phyloP scores from a whole-genome alignment of 345 rosid genomes.

The Brassica carinata region DNA sequence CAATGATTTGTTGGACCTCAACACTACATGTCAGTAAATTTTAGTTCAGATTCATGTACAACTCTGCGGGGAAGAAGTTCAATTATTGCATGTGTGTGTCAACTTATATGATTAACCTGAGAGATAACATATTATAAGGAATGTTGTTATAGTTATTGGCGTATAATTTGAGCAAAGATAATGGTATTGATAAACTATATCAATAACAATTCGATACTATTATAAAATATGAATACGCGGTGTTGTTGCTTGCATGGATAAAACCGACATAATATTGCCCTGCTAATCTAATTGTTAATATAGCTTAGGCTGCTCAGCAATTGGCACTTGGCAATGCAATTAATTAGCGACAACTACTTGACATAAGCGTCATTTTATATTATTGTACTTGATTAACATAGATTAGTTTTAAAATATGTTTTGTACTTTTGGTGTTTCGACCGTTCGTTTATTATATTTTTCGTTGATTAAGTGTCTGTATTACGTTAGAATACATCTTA shows the following conservation, averaged over 20 bases:
- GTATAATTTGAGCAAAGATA: neutral
- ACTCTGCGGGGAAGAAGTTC: neutral
- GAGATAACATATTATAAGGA: neutral
- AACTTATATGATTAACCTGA: neutral
- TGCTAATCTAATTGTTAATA: neutral
- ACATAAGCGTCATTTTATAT: slow-evolving; percentile 6
- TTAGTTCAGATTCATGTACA: neutral
- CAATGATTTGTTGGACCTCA: neutral
- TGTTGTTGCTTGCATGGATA: slow-evolving; percentile 24
- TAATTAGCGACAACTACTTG: slow-evolving; percentile 30
- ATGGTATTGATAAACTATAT: neutral
- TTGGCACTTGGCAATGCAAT: slow-evolving; percentile 12
- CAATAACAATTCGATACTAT: neutral
- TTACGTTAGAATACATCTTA: neutral
- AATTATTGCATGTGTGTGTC: neutral
- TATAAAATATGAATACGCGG: neutral
- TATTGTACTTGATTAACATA: neutral
- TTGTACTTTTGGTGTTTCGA: slow-evolving; percentile 20
- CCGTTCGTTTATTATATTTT: slow-evolving; percentile 21
- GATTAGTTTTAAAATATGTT: neutral
- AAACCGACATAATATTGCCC: slow-evolving; percentile 27
- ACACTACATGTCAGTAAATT: neutral
- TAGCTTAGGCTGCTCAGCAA: neutral
- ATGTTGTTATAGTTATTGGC: neutral
- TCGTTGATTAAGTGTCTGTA: neutral